phyloP scores from a whole-genome alignment of 2,329 filamentous ascomycete genomes.

The Phyllosticta paracitricarpa region DNA sequence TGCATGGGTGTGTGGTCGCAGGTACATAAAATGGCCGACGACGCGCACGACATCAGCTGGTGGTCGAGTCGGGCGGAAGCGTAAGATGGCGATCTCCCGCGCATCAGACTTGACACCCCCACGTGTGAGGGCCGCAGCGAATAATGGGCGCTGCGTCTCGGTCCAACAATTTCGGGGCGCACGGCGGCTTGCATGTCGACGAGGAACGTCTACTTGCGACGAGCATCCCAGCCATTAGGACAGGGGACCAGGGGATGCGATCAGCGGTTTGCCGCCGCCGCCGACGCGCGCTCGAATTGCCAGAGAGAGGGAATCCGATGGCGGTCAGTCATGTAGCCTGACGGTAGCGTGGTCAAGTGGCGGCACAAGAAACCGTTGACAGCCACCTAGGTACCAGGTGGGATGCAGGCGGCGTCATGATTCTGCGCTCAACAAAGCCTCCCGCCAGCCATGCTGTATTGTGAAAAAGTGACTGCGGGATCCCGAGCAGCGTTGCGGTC shows the following conservation, averaged over 20 bases:
- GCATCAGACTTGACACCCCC: slow-evolving; percentile 1
- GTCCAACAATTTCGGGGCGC: not conserved
- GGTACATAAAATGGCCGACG: not conserved
- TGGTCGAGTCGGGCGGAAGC: slow-evolving; percentile 2
- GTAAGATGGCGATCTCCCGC: slow-evolving; percentile 10
- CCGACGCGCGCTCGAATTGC: not conserved
- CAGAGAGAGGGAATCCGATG: too few species aligned
- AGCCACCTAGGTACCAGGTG: too few species aligned
- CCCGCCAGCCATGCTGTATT: too few species aligned
- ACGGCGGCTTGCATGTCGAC: not conserved
- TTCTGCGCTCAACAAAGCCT: not conserved
- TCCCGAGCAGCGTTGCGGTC: too few species aligned
- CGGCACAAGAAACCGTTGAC: not conserved
- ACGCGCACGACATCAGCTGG: not conserved
- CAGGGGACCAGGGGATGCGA: not conserved
- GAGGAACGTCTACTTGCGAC: not conserved
- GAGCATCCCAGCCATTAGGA: not conserved
- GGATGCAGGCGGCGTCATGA: not conserved
- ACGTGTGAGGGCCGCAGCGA: slow-evolving; percentile 1
- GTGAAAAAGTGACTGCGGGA: too few species aligned
- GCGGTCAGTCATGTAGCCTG: not conserved
- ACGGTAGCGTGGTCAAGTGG: not conserved
- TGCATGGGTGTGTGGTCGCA: not conserved
- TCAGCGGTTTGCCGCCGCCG: not conserved
- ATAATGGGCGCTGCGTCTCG: not conserved